These are phyloP conservation scores for Coemansia sp. DNA, from an alignment of 192 early-diverging fungal species.

Conservation along the genomic window DNA sequence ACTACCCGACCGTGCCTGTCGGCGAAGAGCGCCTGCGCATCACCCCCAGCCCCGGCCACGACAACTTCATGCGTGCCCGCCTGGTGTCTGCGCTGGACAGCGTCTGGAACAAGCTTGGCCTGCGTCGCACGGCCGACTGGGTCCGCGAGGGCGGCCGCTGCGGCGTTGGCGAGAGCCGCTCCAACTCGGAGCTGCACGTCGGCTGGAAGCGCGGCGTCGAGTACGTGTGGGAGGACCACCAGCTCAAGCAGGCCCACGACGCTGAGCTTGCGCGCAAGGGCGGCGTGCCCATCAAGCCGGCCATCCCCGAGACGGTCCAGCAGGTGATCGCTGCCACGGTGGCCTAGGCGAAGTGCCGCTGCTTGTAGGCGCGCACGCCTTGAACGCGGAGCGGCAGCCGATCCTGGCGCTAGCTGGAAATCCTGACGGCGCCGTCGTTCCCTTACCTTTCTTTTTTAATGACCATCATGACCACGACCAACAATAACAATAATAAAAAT, in stretches of 20 bases:
- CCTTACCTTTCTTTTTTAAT: not conserved
- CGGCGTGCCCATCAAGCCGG: constrained; percentile 32
- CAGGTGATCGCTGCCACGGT: constrained; percentile 29
- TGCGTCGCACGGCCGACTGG: constrained; percentile 88
- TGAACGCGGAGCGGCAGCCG: too few relatives aligned
- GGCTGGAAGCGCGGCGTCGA: constrained; percentile 52
- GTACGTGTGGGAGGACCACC: constrained; percentile 48
- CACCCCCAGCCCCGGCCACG: constrained; percentile 96
- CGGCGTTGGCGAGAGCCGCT: constrained; percentile 71
- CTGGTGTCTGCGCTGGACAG: constrained; percentile 79
- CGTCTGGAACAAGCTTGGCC: constrained; percentile 84
- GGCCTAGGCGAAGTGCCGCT: not conserved
- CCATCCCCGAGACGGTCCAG: constrained; percentile 50
- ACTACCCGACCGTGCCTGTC: constrained; percentile 92
- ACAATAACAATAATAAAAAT: not conserved
- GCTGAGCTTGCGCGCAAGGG: constrained; percentile 48
- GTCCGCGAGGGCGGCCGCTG: constrained; percentile 76
- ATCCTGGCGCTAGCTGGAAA: not conserved
- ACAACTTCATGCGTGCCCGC: constrained; percentile 70
- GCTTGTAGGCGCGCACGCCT: not conserved
- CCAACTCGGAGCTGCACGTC: constrained; percentile 40
- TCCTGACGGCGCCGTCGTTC: too few relatives aligned
- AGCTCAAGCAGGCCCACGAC: constrained; percentile 50
- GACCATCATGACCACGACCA: not conserved
- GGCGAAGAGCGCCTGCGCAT: constrained; percentile 97